phyloP scores from a whole-genome alignment of 768 basidiomycete species.

The Lentinula edodes region DNA sequence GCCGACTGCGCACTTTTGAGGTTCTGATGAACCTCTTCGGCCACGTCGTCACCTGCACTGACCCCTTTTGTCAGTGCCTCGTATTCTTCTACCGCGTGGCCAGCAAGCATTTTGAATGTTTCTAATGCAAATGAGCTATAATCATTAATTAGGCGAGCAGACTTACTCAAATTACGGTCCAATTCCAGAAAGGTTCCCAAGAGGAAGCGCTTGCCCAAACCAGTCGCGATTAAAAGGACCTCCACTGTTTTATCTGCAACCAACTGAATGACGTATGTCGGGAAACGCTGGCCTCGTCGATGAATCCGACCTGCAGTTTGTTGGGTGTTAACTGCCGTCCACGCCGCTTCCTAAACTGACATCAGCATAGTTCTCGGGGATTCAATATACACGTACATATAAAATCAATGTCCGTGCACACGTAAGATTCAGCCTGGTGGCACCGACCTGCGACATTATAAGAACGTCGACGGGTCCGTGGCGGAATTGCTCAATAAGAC shows the following conservation, averaged over 20 bases:
- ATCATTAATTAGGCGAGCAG: too few species aligned
- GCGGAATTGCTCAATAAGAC: not conserved
- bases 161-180: not conserved
- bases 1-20: too few species aligned
- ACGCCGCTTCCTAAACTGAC: too few species aligned
- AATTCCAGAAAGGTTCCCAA: not conserved
- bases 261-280: constrained; percentile 1
- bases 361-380: too few species aligned
- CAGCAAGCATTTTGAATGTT: too few species aligned
- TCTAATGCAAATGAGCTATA: too few species aligned
- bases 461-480: not conserved
- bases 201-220: not conserved
- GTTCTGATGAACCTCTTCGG: too few species aligned
- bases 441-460: not conserved
- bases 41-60: too few species aligned
- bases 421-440: constrained; percentile 3
- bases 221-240: not conserved
- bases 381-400: too few species aligned
- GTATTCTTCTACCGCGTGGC: too few species aligned
- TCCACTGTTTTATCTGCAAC: constrained; percentile 1
- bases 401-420: not conserved
- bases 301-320: constrained; percentile 1
- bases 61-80: too few species aligned
- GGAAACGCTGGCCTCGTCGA: not conserved
- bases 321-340: not conserved